These are phyloP conservation scores for Echeveria elegans DNA, from an alignment of 164 flowering plant genomes.

Conservation along the genomic window DNA sequence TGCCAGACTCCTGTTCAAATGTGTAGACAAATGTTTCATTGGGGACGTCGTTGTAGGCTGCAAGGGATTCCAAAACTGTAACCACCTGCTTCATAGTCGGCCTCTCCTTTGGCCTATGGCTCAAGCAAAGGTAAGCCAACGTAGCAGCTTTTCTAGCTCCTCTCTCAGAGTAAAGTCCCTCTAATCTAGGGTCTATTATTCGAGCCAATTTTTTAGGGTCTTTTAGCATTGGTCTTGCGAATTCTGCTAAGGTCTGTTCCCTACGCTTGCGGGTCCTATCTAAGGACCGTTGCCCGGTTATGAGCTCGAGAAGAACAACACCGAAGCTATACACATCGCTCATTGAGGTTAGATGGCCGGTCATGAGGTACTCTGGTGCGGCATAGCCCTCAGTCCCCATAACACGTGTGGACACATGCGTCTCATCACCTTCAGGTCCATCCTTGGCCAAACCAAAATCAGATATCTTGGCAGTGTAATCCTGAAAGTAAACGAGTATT, in stretches of 20 bases:
- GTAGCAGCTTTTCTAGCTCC: neutral
- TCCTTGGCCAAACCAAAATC: constrained; percentile 4
- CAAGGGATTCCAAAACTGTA: neutral
- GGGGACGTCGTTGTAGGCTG: neutral
- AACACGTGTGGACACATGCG: neutral
- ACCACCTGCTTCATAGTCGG: neutral
- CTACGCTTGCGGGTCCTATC: neutral
- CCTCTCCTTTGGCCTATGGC: neutral
- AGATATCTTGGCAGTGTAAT: neutral
- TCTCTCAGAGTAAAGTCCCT: neutral
- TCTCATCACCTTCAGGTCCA: neutral
- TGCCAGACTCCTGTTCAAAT: neutral
- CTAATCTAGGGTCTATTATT: neutral
- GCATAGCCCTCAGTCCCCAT: constrained; percentile 3
- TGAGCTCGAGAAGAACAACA: constrained; percentile 1
- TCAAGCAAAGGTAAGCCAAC: neutral
- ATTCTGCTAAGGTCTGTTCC: neutral
- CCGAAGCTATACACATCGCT: constrained; percentile 5
- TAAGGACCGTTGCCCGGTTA: neutral
- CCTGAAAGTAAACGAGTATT: neutral
- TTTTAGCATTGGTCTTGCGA: neutral
- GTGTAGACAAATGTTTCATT: neutral
- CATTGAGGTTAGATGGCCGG: constrained; percentile 3
- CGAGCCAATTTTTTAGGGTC: neutral
- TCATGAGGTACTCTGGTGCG: neutral